Evolutionary conservation across 345 rosid genomes (phyloP).

Genomic region (Salix arbutifolia): DNA sequence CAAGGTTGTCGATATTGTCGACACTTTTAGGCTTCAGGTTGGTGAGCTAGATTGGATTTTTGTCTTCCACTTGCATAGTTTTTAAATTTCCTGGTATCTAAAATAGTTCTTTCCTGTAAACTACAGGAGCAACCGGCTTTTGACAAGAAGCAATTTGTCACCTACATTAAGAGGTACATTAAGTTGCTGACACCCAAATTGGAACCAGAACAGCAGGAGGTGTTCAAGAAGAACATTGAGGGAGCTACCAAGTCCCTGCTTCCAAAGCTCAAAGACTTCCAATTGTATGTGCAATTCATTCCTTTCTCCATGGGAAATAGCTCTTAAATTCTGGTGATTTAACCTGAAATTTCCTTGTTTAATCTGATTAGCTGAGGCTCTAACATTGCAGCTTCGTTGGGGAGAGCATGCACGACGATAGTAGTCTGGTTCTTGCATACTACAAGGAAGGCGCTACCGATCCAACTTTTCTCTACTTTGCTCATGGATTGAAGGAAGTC

Average conservation of each 20-base stretch:
- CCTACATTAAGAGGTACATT: slow-evolving; percentile 21
- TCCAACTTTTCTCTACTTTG: slow-evolving; percentile 89
- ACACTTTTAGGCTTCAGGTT: slow-evolving; percentile 27
- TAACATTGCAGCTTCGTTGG: slow-evolving; percentile 67
- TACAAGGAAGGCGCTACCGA: slow-evolving; percentile 89
- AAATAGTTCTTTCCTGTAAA: background rate
- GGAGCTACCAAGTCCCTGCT: slow-evolving; percentile 21
- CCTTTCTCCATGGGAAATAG: background rate
- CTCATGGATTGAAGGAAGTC: slow-evolving; percentile 73
- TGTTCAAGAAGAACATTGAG: slow-evolving; percentile 22
- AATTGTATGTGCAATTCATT: slow-evolving; percentile 4
- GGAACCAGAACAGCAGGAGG: slow-evolving; percentile 16
- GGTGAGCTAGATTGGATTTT: background rate
- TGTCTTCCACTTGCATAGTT: too few relatives aligned
- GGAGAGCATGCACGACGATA: slow-evolving; percentile 84
- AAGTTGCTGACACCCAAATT: slow-evolving; percentile 21
- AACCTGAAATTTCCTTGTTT: background rate
- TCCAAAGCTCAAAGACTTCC: slow-evolving; percentile 20
- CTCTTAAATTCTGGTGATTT: background rate
- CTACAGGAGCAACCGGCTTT: slow-evolving; percentile 25
- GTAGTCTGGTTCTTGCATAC: slow-evolving; percentile 75
- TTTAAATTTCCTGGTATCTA: background rate
- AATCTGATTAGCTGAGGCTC: background rate
- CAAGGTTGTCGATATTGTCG: slow-evolving; percentile 22
- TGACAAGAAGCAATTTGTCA: slow-evolving; percentile 22